phyloP scores from a whole-genome alignment of 768 basidiomycete species.

The Termitomyces sp. region DNA sequence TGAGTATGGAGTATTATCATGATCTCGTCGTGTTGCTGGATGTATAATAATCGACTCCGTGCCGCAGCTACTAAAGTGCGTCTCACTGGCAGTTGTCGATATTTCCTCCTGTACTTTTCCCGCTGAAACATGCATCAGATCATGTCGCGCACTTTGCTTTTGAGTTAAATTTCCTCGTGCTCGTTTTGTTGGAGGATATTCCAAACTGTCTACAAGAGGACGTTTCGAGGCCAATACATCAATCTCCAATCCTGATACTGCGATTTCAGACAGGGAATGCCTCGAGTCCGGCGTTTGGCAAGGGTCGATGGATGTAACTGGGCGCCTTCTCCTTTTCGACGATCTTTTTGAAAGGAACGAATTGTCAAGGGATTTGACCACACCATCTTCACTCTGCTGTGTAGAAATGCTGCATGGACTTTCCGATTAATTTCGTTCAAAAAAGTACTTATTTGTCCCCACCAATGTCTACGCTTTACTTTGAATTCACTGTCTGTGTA shows the following conservation, averaged over 20 bases:
- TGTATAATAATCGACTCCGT: background rate
- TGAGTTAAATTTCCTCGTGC: background rate
- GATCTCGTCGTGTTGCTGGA: background rate
- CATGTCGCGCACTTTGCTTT: background rate
- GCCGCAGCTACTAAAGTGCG: background rate
- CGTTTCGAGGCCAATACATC: background rate
- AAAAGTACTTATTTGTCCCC: background rate
- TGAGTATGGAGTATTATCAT: background rate
- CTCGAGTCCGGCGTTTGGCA: background rate
- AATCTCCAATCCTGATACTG: background rate
- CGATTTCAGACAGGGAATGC: background rate
- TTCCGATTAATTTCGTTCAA: background rate
- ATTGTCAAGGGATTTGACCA: background rate
- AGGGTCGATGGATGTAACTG: background rate
- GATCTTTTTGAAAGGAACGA: background rate
- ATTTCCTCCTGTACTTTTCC: too few species aligned
- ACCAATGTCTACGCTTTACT: background rate
- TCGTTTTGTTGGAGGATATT: background rate
- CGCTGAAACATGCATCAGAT: too few species aligned
- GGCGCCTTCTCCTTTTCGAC: background rate
- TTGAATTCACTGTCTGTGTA: background rate
- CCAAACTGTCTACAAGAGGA: background rate
- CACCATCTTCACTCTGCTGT: background rate
- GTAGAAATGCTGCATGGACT: background rate
- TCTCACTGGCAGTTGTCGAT: background rate